Evolutionary conservation across 805 yeast species (phyloP).

Genomic region (Brettanomyces nanus): DNA sequence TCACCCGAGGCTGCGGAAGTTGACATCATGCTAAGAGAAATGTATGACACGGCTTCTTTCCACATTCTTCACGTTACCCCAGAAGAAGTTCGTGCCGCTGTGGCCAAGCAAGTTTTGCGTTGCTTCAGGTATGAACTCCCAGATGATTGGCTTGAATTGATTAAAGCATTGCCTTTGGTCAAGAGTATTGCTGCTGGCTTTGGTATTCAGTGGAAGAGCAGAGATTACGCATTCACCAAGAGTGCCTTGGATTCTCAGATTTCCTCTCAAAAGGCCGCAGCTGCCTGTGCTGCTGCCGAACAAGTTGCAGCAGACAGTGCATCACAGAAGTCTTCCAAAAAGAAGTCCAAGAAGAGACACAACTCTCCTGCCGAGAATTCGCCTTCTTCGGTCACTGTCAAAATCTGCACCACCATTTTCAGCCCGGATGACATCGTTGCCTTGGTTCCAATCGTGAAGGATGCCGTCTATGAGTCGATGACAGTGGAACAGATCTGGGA

Average conservation of each 20-base stretch:
- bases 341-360: constrained; percentile 16
- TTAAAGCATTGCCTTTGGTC: constrained; percentile 36
- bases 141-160: constrained; percentile 34
- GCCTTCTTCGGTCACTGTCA: not conserved
- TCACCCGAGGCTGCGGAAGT: constrained; percentile 32
- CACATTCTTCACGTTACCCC: constrained; percentile 38
- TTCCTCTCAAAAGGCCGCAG: constrained; percentile 15
- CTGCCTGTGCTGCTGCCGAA: constrained; percentile 20
- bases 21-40: constrained; percentile 31
- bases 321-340: constrained; percentile 27
- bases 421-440: constrained; percentile 54
- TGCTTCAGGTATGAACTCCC: constrained; percentile 62
- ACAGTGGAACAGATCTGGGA: constrained; percentile 71
- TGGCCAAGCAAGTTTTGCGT: constrained; percentile 43
- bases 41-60: constrained; percentile 35
- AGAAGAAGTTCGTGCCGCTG: constrained; percentile 31
- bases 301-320: constrained; percentile 10
- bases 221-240: constrained; percentile 38
- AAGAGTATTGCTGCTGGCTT: constrained; percentile 68
- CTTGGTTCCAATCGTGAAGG: constrained; percentile 70
- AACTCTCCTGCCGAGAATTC: constrained; percentile 14
- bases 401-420: constrained; percentile 32
- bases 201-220: constrained; percentile 79
- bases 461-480: constrained; percentile 55
- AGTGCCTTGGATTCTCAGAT: constrained; percentile 29